phyloP scores from a whole-genome alignment of 2,329 filamentous ascomycete genomes.

The Ophiostoma angusticollis region DNA sequence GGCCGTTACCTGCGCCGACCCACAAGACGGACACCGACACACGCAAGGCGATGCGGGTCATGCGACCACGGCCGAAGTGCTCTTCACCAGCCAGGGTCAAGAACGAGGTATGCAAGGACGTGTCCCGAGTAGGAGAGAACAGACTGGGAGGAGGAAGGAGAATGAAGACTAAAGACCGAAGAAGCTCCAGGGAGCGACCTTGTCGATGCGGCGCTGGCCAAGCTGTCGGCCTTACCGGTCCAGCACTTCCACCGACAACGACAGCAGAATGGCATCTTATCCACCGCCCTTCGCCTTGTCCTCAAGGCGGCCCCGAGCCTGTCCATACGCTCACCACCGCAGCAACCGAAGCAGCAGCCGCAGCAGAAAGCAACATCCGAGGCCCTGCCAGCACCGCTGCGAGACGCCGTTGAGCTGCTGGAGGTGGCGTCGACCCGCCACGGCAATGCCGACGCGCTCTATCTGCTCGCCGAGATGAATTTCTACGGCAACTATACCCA shows the following conservation, averaged over 20 bases:
- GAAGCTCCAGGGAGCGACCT: conserved; percentile 34
- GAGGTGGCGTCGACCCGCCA: conserved; percentile 38
- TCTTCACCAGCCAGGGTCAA: conserved; percentile 5
- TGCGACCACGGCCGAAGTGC: conserved; percentile 2
- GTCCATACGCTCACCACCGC: conserved; percentile 32
- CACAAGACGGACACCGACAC: background rate
- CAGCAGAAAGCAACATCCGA: conserved; percentile 22
- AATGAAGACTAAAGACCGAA: conserved; percentile 5
- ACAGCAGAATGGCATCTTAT: conserved; percentile 32
- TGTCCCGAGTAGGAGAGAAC: too few relatives aligned
- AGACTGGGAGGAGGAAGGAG: background rate
- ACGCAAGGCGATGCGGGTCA: background rate
- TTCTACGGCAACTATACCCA: conserved; percentile 92
- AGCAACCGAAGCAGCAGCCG: conserved; percentile 7
- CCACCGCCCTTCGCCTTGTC: conserved; percentile 29
- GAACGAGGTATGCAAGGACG: background rate
- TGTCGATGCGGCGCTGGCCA: conserved; percentile 37
- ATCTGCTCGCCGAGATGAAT: conserved; percentile 83
- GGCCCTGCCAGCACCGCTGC: conserved; percentile 29
- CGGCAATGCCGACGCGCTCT: conserved; percentile 72
- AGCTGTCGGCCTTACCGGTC: conserved; percentile 37
- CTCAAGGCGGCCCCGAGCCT: conserved; percentile 37
- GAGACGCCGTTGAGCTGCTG: conserved; percentile 39
- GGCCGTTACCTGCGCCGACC: conserved; percentile 7
- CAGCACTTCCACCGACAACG: conserved; percentile 30